These are phyloP conservation scores for Boletus huronensis DNA, from an alignment of 768 basidiomycete genomes.

Conservation along the genomic window DNA sequence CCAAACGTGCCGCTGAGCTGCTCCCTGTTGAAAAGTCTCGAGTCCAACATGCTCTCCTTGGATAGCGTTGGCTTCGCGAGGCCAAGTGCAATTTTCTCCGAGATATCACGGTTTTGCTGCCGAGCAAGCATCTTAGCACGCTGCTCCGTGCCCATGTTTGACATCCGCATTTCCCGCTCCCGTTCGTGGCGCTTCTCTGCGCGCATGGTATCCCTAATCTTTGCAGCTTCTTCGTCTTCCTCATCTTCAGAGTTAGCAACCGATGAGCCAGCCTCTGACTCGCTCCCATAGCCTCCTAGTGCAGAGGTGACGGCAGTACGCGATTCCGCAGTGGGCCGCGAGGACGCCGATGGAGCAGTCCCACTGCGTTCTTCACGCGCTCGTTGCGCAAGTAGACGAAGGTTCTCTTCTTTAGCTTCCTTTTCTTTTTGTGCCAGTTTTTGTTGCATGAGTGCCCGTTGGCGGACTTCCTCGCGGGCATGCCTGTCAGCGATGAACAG, in stretches of 20 bases:
- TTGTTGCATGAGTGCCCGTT: conserved; percentile 96
- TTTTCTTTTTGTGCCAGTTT: conserved; percentile 99
- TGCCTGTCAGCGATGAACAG: conserved; percentile 94
- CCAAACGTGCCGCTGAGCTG: conserved; percentile 77
- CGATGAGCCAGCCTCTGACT: conserved; percentile 48
- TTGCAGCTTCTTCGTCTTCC: conserved; percentile 78
- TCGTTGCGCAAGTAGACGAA: conserved; percentile 90
- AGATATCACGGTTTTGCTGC: conserved; percentile 98
- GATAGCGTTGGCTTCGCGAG: conserved; percentile 94
- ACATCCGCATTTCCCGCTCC: conserved; percentile 98
- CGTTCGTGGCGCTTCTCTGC: conserved; percentile 89
- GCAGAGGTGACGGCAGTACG: conserved; percentile 72
- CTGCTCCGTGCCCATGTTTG: conserved; percentile 97
- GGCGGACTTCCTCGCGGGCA: conserved; percentile 96
- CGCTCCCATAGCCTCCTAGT: conserved; percentile 85
- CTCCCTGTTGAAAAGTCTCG: conserved; percentile 96
- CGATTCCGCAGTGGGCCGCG: conserved; percentile 62
- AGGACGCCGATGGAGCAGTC: conserved; percentile 51
- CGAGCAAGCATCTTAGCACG: conserved; percentile 93
- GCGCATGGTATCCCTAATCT: conserved; percentile 87
- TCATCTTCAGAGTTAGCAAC: conserved; percentile 54
- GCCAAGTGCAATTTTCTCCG: conserved; percentile 97
- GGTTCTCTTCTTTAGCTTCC: conserved; percentile 89
- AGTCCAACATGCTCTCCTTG: conserved; percentile 97
- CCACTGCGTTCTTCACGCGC: conserved; percentile 94